phyloP scores from a whole-genome alignment of 192 early-diverging fungal genomes.

The Coemansia sp. region DNA sequence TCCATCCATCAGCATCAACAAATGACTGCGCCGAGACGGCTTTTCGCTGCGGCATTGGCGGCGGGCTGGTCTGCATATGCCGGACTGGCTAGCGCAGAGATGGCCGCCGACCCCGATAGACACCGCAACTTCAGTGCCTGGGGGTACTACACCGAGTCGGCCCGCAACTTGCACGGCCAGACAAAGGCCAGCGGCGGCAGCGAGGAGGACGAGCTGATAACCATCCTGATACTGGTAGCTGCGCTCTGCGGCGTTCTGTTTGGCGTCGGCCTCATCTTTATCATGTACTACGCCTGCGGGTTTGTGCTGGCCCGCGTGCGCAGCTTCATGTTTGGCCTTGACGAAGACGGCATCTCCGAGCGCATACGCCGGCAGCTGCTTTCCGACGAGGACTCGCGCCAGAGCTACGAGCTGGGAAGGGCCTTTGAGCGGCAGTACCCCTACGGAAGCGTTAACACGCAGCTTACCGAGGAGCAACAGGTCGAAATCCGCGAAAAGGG shows the following conservation, averaged over 20 bases:
- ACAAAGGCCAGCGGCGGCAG: not conserved
- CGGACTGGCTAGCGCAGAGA: not conserved
- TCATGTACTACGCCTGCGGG: slow-evolving; percentile 20
- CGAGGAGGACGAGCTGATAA: slow-evolving; percentile 36
- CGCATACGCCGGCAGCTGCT: slow-evolving; percentile 45
- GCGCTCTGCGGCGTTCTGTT: slow-evolving; percentile 39
- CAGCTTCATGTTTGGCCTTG: slow-evolving; percentile 28
- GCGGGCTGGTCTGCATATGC: slow-evolving; percentile 6
- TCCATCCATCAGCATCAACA: no score
- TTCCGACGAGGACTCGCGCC: slow-evolving; percentile 52
- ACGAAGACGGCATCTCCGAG: slow-evolving; percentile 49
- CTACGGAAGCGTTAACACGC: slow-evolving; percentile 70
- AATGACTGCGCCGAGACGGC: not conserved
- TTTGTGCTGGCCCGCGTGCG: slow-evolving; percentile 26
- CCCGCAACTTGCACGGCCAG: not conserved
- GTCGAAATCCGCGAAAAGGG: slow-evolving; percentile 77
- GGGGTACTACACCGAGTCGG: slow-evolving; percentile 1
- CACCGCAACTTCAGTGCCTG: slow-evolving; percentile 1
- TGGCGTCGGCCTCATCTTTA: slow-evolving; percentile 35
- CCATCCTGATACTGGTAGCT: slow-evolving; percentile 32
- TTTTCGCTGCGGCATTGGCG: not conserved
- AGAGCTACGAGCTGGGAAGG: slow-evolving; percentile 54
- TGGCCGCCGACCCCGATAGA: not conserved
- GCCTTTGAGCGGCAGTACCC: slow-evolving; percentile 72
- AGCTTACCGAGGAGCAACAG: slow-evolving; percentile 72